Evolutionary conservation across 768 basidiomycete genomes (phyloP), one percentile per base, ranked within the genome.

Genomic region (Kwoniella heveanensis): DNA sequence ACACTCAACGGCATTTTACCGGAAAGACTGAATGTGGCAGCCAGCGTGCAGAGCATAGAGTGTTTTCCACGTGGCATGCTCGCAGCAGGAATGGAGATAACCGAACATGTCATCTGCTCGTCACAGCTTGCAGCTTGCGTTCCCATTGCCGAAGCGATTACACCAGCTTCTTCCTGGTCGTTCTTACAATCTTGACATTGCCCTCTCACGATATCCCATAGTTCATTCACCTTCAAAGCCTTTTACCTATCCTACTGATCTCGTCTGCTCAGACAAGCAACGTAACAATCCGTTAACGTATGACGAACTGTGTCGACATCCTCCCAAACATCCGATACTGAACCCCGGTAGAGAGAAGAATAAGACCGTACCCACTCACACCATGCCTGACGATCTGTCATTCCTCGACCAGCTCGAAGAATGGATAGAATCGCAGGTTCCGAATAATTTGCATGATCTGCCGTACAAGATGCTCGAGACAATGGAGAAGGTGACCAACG

Each of bases 331-430:
- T n/a, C n/a, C n/a, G n/a, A n/a, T n/a, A n/a, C n/a, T n/a, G n/a
- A n/a, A n/a, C n/a, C n/a, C n/a, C n/a, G n/a, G n/a, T n/a, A n/a
- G n/a, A n/a, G n/a, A n/a, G n/a, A n/a, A n/a, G n/a, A 13, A 32
- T 32, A 32, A 32, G 32, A 13, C 32, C 32, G 13, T 5, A 32
- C 32, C 5, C 32, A 32, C 22, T 26, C 24, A 22, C 61, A 65
- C 29, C 50, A 76, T 76, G 74, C 67, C 62, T 0, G 66, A 64
- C 60, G 74, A 76, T 24, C 54, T 63, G 24, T 58, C 67, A 10
- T 62, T 76, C 50, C 65, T 77, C 26, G 72, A 74, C 61, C 73
- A 77, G 50, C 65, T 77, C 44, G 72, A 77, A 56, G 70, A 77
- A 48, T 77, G 75, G 75, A 57, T 77, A n/a, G 73, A 74, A 39